Conservation (phyloP, 441 rosid genomes). For the Biscutella laevigata region DNA sequence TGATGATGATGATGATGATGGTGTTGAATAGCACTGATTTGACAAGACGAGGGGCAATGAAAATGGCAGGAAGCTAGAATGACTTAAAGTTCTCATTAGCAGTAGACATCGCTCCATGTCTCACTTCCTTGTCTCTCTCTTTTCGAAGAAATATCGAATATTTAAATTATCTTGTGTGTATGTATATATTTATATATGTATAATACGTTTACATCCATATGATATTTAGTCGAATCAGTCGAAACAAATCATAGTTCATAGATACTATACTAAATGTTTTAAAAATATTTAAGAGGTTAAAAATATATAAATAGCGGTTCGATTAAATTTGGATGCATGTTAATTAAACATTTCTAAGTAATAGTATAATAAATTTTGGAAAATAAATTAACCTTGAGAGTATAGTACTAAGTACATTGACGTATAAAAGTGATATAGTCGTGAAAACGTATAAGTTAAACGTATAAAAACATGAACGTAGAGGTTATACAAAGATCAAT, state of each 20-base stretch:
- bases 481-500: not conserved
- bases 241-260: not conserved
- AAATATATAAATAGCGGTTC: too few species aligned
- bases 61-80: conserved; percentile 18
- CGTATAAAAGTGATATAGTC: too few species aligned
- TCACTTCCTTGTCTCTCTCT: conserved; percentile 23
- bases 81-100: conserved; percentile 11
- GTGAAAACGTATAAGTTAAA: not conserved
- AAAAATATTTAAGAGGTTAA: too few species aligned
- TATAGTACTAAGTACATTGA: too few species aligned
- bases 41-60: conserved; percentile 17
- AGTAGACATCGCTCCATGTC: conserved; percentile 26
- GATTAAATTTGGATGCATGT: too few species aligned
- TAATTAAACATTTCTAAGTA: too few species aligned
- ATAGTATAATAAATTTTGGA: too few species aligned
- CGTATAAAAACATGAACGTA: not conserved
- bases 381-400: too few species aligned
- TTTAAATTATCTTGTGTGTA: not conserved
- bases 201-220: not conserved
- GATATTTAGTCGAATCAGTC: not conserved
- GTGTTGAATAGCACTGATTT: conserved; percentile 10
- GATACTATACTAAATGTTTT: too few species aligned
- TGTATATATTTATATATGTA: not conserved
- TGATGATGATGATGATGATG: not conserved
- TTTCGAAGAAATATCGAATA: not conserved